phyloP scores from a whole-genome alignment of 805 yeast species.

The Candida ipomoeae region DNA sequence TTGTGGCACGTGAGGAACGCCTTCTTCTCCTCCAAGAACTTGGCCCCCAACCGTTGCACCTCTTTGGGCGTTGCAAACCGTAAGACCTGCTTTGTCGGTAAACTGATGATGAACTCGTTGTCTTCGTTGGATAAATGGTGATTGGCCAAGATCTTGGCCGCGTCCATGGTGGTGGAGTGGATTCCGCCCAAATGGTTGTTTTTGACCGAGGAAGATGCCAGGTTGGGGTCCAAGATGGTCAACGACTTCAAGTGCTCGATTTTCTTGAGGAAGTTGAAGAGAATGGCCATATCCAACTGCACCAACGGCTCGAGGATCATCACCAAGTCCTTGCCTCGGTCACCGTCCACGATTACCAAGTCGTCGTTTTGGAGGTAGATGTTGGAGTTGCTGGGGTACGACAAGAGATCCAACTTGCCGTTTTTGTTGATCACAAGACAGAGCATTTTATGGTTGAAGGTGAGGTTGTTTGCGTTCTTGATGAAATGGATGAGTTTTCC shows the following conservation, averaged over 20 bases:
- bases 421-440: slow-evolving; percentile 55
- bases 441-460: slow-evolving; percentile 37
- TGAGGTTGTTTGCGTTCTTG: slow-evolving; percentile 38
- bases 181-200: slow-evolving; percentile 33
- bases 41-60: slow-evolving; percentile 54
- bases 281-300: slow-evolving; percentile 59
- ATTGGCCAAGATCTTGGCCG: slow-evolving; percentile 34
- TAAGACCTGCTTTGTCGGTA: slow-evolving; percentile 74
- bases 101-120: slow-evolving; percentile 55
- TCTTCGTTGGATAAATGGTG: slow-evolving; percentile 42
- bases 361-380: slow-evolving; percentile 55
- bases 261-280: slow-evolving; percentile 71
- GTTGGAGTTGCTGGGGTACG: slow-evolving; percentile 63
- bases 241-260: slow-evolving; percentile 60
- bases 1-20: slow-evolving; percentile 62
- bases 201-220: slow-evolving; percentile 15
- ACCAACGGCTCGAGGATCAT: slow-evolving; percentile 65
- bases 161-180: slow-evolving; percentile 35
- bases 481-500: slow-evolving; percentile 33
- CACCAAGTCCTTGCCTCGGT: slow-evolving; percentile 76
- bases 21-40: slow-evolving; percentile 67
- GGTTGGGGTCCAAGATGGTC: slow-evolving; percentile 29
- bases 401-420: slow-evolving; percentile 66
- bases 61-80: slow-evolving; percentile 75
- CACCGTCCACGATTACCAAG: slow-evolving; percentile 77